These are phyloP conservation scores for Pythium insidiosum DNA, from an alignment of 352 stramenopile species.

Conservation along the genomic window DNA sequence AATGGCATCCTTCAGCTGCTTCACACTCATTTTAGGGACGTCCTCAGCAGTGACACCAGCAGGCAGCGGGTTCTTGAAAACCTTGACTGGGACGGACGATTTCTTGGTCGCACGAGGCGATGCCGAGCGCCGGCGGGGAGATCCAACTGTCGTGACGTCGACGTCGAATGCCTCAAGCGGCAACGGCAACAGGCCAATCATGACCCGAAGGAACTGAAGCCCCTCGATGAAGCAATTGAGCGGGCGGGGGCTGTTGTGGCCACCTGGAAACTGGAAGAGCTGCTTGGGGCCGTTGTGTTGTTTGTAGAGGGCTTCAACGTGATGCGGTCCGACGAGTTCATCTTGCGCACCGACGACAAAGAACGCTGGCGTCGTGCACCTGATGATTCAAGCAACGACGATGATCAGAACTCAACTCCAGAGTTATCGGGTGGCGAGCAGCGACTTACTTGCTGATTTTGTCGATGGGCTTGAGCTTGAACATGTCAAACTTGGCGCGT, in stretches of 20 bases:
- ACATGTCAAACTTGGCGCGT: constrained; percentile 83
- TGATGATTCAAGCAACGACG: constrained; percentile 10
- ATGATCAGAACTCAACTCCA: background rate
- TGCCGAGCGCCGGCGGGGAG: constrained; percentile 11
- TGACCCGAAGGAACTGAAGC: constrained; percentile 72
- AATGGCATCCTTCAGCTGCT: constrained; percentile 73
- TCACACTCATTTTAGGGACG: constrained; percentile 66
- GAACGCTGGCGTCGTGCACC: constrained; percentile 54
- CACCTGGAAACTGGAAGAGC: constrained; percentile 70
- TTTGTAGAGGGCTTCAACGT: constrained; percentile 65
- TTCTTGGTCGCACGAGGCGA: constrained; percentile 20
- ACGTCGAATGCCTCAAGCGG: constrained; percentile 46
- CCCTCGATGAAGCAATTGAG: constrained; percentile 76
- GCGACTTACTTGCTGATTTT: constrained; percentile 52
- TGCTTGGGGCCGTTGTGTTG: constrained; percentile 74
- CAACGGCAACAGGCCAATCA: constrained; percentile 66
- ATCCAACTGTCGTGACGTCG: constrained; percentile 12
- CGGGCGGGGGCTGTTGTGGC: constrained; percentile 71
- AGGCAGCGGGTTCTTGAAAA: constrained; percentile 65
- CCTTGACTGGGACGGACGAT: constrained; percentile 20
- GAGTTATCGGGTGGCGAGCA: background rate
- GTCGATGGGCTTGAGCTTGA: constrained; percentile 76
- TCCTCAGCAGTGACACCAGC: constrained; percentile 43
- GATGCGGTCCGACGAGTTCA: constrained; percentile 69
- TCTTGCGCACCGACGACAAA: constrained; percentile 73